A percentile compares a stretch with the other conserved stretches of the same genome.
Conservation (phyloP, 495 filamentous ascomycete genomes). For the Opeltia flavorubescens region DNA sequence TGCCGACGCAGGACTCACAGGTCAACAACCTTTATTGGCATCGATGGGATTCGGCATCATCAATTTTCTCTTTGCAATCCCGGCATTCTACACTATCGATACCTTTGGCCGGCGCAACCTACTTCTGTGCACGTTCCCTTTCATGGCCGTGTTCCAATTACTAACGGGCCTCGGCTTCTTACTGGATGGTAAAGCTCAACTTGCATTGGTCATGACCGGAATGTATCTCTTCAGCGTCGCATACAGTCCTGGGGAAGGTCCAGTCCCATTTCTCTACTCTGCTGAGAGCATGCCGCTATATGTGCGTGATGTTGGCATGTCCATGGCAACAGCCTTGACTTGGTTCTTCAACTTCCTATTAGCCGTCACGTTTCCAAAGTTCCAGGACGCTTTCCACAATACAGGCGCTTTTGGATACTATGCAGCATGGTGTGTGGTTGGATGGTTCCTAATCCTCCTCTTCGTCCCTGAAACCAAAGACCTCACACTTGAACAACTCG, state of each 20-base stretch:
- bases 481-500: constrained; percentile 34
- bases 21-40: constrained; percentile 34
- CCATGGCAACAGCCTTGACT: constrained; percentile 14
- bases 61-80: constrained; percentile 52
- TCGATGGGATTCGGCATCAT: constrained; percentile 48
- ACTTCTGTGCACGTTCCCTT: constrained; percentile 51
- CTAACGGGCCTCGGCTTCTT: constrained; percentile 45
- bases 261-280: constrained; percentile 27
- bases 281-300: constrained; percentile 45
- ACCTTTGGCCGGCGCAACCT: constrained; percentile 48
- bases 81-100: constrained; percentile 55
- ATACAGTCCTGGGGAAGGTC: constrained; percentile 42
- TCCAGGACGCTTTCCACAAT: constrained; percentile 34
- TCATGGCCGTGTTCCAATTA: constrained; percentile 43
- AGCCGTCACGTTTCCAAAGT: constrained; percentile 40
- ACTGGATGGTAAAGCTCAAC: constrained; percentile 24
- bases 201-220: constrained; percentile 34
- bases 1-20: constrained; percentile 29
- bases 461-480: constrained; percentile 48
- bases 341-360: constrained; percentile 42
- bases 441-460: constrained; percentile 38
- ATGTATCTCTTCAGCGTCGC: constrained; percentile 36
- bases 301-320: constrained; percentile 44
- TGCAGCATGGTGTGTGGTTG: constrained; percentile 43
- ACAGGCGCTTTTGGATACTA: constrained; percentile 51